Conservation (phyloP, 768 basidiomycete genomes). For the Steccherinum ochraceum region DNA sequence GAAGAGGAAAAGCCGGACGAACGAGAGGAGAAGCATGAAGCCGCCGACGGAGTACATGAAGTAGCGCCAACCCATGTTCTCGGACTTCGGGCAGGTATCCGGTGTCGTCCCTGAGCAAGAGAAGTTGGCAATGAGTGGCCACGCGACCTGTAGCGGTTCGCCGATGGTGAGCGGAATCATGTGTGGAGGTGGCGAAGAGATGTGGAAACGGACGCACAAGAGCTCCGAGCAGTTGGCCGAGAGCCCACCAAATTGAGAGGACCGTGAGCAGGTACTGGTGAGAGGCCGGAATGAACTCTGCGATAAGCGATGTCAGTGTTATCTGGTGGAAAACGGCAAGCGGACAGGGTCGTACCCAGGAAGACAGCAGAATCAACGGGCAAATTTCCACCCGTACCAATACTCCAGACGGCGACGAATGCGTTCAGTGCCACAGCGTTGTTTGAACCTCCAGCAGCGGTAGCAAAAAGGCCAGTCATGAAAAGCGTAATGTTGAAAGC, state of each 20-base stretch:
- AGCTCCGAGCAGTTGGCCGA: slow-evolving; percentile 63
- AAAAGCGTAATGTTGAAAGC: slow-evolving; percentile 69
- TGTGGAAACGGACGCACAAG: slow-evolving; percentile 21
- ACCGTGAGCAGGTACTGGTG: slow-evolving; percentile 75
- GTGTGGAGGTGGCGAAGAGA: background rate
- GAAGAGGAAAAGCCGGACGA: slow-evolving; percentile 62
- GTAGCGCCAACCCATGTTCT: slow-evolving; percentile 73
- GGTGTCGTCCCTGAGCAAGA: slow-evolving; percentile 42
- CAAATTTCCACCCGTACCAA: slow-evolving; percentile 68
- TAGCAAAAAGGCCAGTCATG: slow-evolving; percentile 60
- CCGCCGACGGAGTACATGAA: slow-evolving; percentile 71
- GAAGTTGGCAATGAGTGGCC: slow-evolving; percentile 66
- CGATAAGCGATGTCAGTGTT: slow-evolving; percentile 6
- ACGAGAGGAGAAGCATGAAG: slow-evolving; percentile 56
- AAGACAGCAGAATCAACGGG: slow-evolving; percentile 76
- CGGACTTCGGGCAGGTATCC: slow-evolving; percentile 35
- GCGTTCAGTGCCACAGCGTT: slow-evolving; percentile 46
- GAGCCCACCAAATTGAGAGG: slow-evolving; percentile 75
- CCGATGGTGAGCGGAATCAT: background rate
- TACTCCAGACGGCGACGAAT: slow-evolving; percentile 50
- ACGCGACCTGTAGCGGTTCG: slow-evolving; percentile 54
- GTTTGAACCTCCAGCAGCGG: slow-evolving; percentile 54
- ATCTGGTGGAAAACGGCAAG: background rate
- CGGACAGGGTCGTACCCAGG: slow-evolving; percentile 39
- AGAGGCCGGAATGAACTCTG: slow-evolving; percentile 63